phyloP scores from a whole-genome alignment of 108 stramenopile species.

The Nitzschia putrida region DNA sequence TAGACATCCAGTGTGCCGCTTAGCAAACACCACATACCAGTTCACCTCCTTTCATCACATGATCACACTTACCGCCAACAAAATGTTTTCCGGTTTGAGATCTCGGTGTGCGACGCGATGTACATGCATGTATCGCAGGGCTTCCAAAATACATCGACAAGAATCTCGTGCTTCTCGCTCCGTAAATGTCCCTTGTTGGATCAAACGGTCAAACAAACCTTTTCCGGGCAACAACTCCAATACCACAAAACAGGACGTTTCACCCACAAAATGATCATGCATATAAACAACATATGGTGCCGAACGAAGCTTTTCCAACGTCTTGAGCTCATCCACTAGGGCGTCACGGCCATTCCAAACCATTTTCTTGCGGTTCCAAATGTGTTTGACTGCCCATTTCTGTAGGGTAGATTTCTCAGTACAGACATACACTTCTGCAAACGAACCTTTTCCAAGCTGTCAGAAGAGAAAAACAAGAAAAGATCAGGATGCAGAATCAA shows the following conservation, averaged over 20 bases:
- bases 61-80: conserved; percentile 53
- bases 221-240: conserved; percentile 88
- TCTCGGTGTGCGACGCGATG: conserved; percentile 86
- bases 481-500: not conserved
- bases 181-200: conserved; percentile 64
- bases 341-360: conserved; percentile 49
- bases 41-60: too few species aligned
- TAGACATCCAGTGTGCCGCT: too few species aligned
- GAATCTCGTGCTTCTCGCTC: conserved; percentile 86
- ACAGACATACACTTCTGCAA: conserved; percentile 70
- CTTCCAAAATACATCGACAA: conserved; percentile 55
- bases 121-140: conserved; percentile 73
- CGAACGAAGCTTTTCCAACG: conserved; percentile 34
- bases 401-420: conserved; percentile 25
- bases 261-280: conserved; percentile 78
- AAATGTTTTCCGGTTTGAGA: conserved; percentile 85
- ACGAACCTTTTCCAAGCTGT: conserved; percentile 83
- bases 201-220: conserved; percentile 91
- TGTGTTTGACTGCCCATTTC: conserved; percentile 53
- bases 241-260: conserved; percentile 59
- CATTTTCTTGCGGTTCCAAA: conserved; percentile 38
- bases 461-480: not conserved
- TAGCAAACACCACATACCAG: too few species aligned
- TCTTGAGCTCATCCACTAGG: conserved; percentile 60
- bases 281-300: conserved; percentile 71